Percentiles rank a stretch among this genome's conserved stretches.
phyloP scores from a whole-genome alignment of 805 yeast species.

The Starmerella potacharoeniae region DNA sequence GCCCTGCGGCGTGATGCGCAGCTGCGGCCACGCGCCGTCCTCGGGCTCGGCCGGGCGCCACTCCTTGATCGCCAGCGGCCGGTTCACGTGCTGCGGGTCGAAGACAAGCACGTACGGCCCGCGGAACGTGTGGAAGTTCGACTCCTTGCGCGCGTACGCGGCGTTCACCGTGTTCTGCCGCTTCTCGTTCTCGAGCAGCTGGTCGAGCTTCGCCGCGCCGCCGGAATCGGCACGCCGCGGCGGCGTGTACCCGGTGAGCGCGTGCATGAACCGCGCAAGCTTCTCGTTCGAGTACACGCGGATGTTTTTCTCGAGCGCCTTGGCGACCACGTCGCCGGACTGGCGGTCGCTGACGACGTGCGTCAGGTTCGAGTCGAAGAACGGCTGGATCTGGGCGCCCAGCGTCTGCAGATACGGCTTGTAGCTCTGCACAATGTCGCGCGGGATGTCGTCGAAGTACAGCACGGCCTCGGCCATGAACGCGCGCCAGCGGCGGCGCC shows the following conservation, averaged over 20 bases:
- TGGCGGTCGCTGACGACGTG: slow-evolving; percentile 58
- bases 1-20: slow-evolving; percentile 56
- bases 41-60: slow-evolving; percentile 40
- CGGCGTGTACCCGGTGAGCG: slow-evolving; percentile 17
- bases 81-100: slow-evolving; percentile 63
- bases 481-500: slow-evolving; percentile 57
- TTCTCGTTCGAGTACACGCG: slow-evolving; percentile 86
- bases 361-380: slow-evolving; percentile 53
- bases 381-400: slow-evolving; percentile 40
- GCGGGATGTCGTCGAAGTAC: slow-evolving; percentile 46
- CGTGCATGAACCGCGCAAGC: slow-evolving; percentile 59
- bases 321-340: slow-evolving; percentile 50
- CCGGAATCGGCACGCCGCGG: slow-evolving; percentile 24
- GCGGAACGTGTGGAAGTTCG: slow-evolving; percentile 67
- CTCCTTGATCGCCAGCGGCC: slow-evolving; percentile 75
- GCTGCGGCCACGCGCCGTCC: slow-evolving; percentile 43
- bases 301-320: slow-evolving; percentile 49
- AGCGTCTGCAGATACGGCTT: slow-evolving; percentile 23
- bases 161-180: slow-evolving; percentile 49
- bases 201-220: slow-evolving; percentile 32
- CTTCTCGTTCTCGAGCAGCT: slow-evolving; percentile 68
- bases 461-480: slow-evolving; percentile 49
- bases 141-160: slow-evolving; percentile 66
- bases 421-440: slow-evolving; percentile 22
- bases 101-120: slow-evolving; percentile 65